Percentiles rank a stretch among this genome's conserved stretches.
Evolutionary conservation across 768 basidiomycete genomes (phyloP).

Genomic region (Leccinum truebloodii): DNA sequence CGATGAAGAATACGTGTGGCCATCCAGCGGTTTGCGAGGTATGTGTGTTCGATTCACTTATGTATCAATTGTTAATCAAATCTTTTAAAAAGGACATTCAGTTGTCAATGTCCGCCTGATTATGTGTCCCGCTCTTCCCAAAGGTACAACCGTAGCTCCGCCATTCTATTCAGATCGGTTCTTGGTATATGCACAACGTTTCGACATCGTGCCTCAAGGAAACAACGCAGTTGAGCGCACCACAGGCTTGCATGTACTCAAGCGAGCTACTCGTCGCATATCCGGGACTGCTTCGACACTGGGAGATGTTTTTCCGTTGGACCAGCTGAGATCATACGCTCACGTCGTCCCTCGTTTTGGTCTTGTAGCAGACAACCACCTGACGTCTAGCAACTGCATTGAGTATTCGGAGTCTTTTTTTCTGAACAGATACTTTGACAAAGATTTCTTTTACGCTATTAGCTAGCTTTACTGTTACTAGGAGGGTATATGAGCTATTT

Average conservation of each 20-base stretch:
- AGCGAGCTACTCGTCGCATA: background rate
- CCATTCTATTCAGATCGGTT: background rate
- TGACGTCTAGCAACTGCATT: constrained; percentile 5
- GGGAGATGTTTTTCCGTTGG: constrained; percentile 9
- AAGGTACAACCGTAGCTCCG: too few species aligned
- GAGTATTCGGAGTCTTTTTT: constrained; percentile 8
- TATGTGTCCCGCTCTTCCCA: background rate
- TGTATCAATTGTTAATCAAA: background rate
- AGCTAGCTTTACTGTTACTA: background rate
- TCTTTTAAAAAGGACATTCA: background rate
- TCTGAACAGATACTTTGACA: background rate
- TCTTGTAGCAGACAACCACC: background rate
- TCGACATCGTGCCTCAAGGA: background rate
- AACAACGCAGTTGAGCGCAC: background rate
- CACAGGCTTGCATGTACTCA: constrained; percentile 7
- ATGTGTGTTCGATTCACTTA: background rate
- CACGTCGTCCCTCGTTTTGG: constrained; percentile 13
- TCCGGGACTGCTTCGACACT: background rate
- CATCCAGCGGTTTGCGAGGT: constrained; percentile 1
- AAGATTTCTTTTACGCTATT: background rate
- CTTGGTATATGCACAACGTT: background rate
- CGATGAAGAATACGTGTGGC: background rate
- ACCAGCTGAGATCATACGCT: constrained; percentile 9
- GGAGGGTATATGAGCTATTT: too few species aligned
- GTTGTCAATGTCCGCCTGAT: background rate